Conservation (phyloP, 2,329 filamentous ascomycete species). For the Aspergillaceae sp. region DNA sequence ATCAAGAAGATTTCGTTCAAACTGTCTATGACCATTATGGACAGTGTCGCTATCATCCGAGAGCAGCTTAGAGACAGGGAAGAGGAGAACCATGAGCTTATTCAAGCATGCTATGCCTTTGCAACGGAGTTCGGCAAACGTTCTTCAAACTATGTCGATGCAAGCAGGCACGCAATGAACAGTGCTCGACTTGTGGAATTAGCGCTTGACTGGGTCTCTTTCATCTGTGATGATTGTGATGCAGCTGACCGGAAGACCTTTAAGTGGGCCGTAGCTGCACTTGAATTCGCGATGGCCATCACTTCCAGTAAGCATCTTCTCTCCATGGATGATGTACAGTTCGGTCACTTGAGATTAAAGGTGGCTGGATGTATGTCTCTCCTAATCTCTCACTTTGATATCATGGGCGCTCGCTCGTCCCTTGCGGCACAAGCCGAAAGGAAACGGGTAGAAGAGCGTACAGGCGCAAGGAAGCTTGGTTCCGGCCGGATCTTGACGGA, state of each 20-base stretch:
- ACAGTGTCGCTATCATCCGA: conserved; percentile 88
- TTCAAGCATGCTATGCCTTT: conserved; percentile 96
- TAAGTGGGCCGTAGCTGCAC: conserved; percentile 87
- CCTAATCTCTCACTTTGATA: conserved; percentile 96
- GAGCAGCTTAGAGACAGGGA: conserved; percentile 63
- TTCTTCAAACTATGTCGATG: conserved; percentile 90
- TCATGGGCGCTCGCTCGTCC: conserved; percentile 92
- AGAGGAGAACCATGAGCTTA: conserved; percentile 84
- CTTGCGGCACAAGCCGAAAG: conserved; percentile 90
- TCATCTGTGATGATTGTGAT: conserved; percentile 94
- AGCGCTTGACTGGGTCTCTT: conserved; percentile 92
- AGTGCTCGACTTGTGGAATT: conserved; percentile 90
- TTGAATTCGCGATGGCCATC: conserved; percentile 97
- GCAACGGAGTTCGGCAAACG: conserved; percentile 98
- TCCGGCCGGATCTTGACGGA: conserved; percentile 68
- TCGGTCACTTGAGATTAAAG: conserved; percentile 70
- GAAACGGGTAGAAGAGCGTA: conserved; percentile 72
- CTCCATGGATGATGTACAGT: conserved; percentile 82
- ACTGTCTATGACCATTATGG: conserved; percentile 96
- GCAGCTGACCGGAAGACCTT: conserved; percentile 93
- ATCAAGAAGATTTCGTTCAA: conserved; percentile 95
- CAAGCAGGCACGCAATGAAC: conserved; percentile 92
- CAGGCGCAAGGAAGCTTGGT: conserved; percentile 68
- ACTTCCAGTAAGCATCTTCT: conserved; percentile 88
- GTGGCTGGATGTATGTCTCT: conserved; percentile 97